Percentiles rank a stretch among this genome's conserved stretches.
Evolutionary conservation across 1,284 basidiomycete species (phyloP).

Genomic region (Ceratobasidium sp.): DNA sequence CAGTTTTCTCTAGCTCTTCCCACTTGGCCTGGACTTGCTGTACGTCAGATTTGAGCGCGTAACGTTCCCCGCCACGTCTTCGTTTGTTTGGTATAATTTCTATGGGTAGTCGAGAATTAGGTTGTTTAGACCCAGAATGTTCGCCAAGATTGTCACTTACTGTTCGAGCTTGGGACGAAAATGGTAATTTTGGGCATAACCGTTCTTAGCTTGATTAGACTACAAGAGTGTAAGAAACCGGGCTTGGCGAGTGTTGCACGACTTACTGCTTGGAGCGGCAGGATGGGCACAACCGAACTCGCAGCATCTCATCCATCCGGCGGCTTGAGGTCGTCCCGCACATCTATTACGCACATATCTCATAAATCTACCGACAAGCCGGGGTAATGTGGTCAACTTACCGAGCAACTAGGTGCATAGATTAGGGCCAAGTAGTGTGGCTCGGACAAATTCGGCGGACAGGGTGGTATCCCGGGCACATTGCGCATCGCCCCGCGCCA

Average conservation of each 20-base stretch:
- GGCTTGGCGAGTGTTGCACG: too few relatives aligned
- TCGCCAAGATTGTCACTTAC: conserved; percentile 8
- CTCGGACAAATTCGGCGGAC: conserved; percentile 50
- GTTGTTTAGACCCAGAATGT: background rate
- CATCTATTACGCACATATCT: background rate
- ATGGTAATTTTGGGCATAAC: background rate
- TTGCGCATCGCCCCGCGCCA: conserved; percentile 49
- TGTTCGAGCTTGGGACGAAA: background rate
- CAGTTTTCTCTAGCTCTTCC: background rate
- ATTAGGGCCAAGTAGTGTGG: conserved; percentile 51
- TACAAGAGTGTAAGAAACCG: background rate
- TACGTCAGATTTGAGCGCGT: background rate
- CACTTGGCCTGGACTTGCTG: background rate
- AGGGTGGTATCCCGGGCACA: conserved; percentile 48
- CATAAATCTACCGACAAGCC: too few relatives aligned
- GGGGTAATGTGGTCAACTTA: too few relatives aligned
- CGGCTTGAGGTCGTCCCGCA: background rate
- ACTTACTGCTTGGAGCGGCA: conserved; percentile 11
- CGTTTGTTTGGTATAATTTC: conserved; percentile 26
- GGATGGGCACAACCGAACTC: too few relatives aligned
- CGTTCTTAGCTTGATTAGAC: background rate
- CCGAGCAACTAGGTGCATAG: conserved; percentile 47
- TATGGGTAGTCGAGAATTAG: background rate
- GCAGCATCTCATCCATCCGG: background rate
- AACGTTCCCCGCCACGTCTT: background rate